phyloP scores from a whole-genome alignment of 1,139 yeast genomes.

The Dujonia santamariae region DNA sequence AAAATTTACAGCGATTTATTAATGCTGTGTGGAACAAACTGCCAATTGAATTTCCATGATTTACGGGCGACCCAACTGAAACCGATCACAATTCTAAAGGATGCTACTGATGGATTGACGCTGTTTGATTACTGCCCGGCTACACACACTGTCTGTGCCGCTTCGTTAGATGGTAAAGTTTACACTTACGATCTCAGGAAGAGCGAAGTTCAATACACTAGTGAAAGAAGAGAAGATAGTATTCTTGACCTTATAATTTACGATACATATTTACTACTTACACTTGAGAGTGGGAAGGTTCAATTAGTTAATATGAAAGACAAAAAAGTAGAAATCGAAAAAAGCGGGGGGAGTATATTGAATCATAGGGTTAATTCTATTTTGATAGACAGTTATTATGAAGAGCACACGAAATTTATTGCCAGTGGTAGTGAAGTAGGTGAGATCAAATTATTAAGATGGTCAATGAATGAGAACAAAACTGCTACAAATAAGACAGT shows the following conservation, averaged over 20 bases:
- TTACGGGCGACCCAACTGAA: conserved; percentile 4
- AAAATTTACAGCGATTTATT: conserved; percentile 15
- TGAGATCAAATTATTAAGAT: conserved; percentile 10
- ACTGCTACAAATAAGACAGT: not conserved
- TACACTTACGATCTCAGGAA: conserved; percentile 26
- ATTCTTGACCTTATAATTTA: conserved; percentile 1
- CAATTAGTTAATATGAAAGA: not conserved
- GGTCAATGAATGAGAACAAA: not conserved
- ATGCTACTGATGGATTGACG: conserved; percentile 30
- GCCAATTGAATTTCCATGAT: conserved; percentile 20
- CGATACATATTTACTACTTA: not conserved
- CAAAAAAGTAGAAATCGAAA: not conserved
- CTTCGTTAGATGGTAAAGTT: conserved; percentile 28
- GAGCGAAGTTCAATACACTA: conserved; percentile 13
- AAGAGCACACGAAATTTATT: conserved; percentile 8
- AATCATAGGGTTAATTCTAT: conserved; percentile 10
- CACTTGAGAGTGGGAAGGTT: conserved; percentile 4
- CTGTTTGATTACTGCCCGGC: conserved; percentile 16
- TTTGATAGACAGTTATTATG: conserved; percentile 11
- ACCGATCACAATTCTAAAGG: conserved; percentile 16
- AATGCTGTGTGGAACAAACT: conserved; percentile 25
- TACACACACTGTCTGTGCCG: conserved; percentile 14
- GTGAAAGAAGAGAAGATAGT: not conserved
- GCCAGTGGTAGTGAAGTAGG: conserved; percentile 15
- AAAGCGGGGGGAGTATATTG: not conserved